These are phyloP conservation scores for Saccharomycopsis guyanensis DNA, from an alignment of 805 yeast genomes.

Conservation along the genomic window DNA sequence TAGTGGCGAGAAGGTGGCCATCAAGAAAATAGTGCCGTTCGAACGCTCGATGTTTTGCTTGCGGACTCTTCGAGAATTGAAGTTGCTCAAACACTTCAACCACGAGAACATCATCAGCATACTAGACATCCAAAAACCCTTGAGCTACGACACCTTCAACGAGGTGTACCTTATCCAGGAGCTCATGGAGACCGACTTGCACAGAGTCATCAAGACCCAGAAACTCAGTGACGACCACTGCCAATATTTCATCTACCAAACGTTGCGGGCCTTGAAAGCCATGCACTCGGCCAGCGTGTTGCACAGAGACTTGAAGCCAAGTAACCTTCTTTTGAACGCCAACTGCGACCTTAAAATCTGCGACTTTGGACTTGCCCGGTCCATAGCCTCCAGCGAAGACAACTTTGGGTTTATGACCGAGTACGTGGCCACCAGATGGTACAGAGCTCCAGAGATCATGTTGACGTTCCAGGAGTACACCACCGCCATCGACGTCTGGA, in stretches of 20 bases:
- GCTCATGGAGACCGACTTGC: conserved; percentile 69
- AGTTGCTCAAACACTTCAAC: conserved; percentile 52
- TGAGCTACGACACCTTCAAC: conserved; percentile 47
- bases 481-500: conserved; percentile 74
- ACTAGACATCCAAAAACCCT: conserved; percentile 59
- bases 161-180: conserved; percentile 76
- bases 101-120: conserved; percentile 70
- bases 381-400: conserved; percentile 41
- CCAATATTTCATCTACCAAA: conserved; percentile 64
- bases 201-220: conserved; percentile 51
- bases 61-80: conserved; percentile 64
- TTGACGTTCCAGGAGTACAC: conserved; percentile 63
- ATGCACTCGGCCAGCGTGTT: conserved; percentile 68
- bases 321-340: conserved; percentile 57
- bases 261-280: conserved; percentile 59
- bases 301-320: conserved; percentile 73
- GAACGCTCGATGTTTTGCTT: conserved; percentile 57
- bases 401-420: conserved; percentile 58
- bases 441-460: conserved; percentile 81
- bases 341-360: conserved; percentile 72
- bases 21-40: conserved; percentile 70
- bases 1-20: conserved; percentile 59
- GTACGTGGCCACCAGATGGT: conserved; percentile 82
- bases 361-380: conserved; percentile 70
- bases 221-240: conserved; percentile 57